A percentile compares a stretch with the other conserved stretches of the same genome.
Conservation (phyloP, 148 eudicot genomes). For the Chenopodium quinoa region DNA sequence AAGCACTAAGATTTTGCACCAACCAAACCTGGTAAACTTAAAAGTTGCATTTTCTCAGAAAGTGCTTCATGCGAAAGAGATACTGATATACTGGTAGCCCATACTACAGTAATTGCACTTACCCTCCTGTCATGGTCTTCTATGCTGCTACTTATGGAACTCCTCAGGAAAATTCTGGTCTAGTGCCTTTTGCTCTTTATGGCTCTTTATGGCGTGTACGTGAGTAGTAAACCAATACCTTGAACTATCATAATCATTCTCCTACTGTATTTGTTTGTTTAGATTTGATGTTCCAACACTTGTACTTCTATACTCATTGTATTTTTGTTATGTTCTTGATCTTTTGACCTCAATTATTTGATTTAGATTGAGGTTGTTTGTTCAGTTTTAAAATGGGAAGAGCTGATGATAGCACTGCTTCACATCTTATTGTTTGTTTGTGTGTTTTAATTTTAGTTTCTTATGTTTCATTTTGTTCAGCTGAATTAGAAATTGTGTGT, state of each 20-base stretch:
- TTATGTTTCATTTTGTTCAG: neutral
- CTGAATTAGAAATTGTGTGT: neutral
- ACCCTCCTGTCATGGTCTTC: neutral
- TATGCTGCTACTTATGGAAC: neutral
- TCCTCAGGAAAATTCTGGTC: neutral
- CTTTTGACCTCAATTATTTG: neutral
- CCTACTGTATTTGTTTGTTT: neutral
- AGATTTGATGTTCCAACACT: neutral
- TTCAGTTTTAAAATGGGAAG: neutral
- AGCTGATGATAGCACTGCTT: neutral
- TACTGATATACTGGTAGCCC: slow-evolving; percentile 2
- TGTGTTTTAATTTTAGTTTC: neutral
- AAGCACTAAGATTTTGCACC: neutral
- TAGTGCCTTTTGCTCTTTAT: neutral
- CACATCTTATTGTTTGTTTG: neutral
- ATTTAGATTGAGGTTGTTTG: neutral
- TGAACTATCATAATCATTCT: neutral
- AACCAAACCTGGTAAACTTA: neutral
- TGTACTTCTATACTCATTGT: neutral
- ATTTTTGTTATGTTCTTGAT: slow-evolving; percentile 3
- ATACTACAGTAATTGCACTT: neutral
- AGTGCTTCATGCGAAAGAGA: neutral
- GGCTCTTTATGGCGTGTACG: neutral
- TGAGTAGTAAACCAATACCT: neutral
- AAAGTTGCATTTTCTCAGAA: neutral